These are phyloP conservation scores for Suaeda aralocaspica DNA, from an alignment of 148 eudicot genomes.

Conservation along the genomic window DNA sequence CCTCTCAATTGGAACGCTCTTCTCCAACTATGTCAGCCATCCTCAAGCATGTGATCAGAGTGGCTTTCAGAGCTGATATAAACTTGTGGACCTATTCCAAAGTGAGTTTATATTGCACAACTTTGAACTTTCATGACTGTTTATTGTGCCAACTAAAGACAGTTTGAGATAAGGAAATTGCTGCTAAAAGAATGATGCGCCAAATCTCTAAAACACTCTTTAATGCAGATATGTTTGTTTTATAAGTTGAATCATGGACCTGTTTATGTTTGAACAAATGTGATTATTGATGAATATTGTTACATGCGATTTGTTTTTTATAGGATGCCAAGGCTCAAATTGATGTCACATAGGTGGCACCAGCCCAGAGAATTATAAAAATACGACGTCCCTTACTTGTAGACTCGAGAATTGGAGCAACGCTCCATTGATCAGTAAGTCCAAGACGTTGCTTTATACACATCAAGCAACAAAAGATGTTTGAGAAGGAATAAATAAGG, in stretches of 20 bases:
- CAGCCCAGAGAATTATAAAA: too few species aligned
- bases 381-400: constrained; percentile 51
- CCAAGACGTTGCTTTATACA: constrained; percentile 51
- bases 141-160: constrained; percentile 8
- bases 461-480: constrained; percentile 34
- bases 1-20: constrained; percentile 46
- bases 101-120: constrained; percentile 23
- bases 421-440: constrained; percentile 54
- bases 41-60: constrained; percentile 40
- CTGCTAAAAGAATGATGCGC: too few species aligned
- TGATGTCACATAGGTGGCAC: constrained; percentile 58
- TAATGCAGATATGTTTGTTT: too few species aligned
- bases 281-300: background rate
- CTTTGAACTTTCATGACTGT: background rate
- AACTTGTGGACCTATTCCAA: constrained; percentile 33
- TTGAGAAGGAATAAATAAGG: constrained; percentile 9
- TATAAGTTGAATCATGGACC: too few species aligned
- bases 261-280: too few species aligned
- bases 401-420: constrained; percentile 57
- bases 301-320: background rate
- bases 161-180: background rate
- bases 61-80: constrained; percentile 49
- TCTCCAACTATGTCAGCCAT: constrained; percentile 50
- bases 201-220: too few species aligned
- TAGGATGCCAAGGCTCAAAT: constrained; percentile 45